Conservation (phyloP, 78 protist genomes). For the Bodo saltans region DNA sequence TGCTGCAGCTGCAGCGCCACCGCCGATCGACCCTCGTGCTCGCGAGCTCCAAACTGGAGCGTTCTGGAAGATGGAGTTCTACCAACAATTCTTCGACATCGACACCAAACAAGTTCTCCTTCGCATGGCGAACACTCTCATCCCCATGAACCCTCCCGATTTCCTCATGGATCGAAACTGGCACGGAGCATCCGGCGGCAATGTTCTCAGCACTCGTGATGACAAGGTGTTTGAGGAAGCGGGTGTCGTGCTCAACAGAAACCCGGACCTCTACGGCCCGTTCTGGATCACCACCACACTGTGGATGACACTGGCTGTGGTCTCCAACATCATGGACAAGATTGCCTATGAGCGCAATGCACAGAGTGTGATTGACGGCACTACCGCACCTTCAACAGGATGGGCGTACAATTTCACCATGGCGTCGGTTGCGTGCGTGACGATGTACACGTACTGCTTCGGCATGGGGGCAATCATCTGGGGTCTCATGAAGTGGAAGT, state of each 20-base stretch:
- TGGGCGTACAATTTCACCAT: not conserved
- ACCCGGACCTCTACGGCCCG: constrained; percentile 32
- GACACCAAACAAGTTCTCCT: constrained; percentile 4
- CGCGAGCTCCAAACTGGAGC: not conserved
- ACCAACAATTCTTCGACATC: constrained; percentile 36
- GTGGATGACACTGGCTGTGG: constrained; percentile 3
- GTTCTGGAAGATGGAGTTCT: constrained; percentile 31
- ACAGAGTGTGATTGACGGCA: not conserved
- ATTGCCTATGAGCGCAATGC: not conserved
- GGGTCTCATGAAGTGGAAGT: not conserved
- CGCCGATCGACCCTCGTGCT: not conserved
- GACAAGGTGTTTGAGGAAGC: no score
- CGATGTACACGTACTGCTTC: constrained; percentile 2
- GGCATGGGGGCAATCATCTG: not conserved
- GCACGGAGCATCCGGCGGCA: not conserved
- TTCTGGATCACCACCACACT: constrained; percentile 33
- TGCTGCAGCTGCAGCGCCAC: not conserved
- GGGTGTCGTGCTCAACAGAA: no score
- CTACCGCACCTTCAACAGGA: no score
- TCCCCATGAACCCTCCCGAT: not conserved
- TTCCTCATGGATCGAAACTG: not conserved
- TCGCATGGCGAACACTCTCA: not conserved
- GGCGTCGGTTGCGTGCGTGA: not conserved
- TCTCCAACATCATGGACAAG: not conserved
- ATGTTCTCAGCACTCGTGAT: not conserved